Base-by-base conservation (phyloP, 139 green algal genomes). In the Micractinium sp. region DNA sequence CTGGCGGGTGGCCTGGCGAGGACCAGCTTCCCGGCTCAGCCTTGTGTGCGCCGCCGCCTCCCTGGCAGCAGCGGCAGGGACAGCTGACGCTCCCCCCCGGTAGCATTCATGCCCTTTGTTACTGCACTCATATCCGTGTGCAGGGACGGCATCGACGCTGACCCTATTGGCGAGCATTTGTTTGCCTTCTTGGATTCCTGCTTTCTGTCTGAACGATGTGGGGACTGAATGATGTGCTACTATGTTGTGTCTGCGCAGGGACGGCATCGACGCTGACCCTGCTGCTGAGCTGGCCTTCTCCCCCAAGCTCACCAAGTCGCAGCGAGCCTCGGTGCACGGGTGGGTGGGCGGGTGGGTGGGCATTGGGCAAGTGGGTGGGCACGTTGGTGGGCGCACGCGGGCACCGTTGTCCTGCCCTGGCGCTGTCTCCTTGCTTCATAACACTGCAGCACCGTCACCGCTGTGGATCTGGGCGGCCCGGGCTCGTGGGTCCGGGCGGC, bases 241-340 rank as follows among this genome's bases (percentile, higher is more conserved):
- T 56, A 9, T 9, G 5, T 56, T 36, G 77, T 31, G n/a, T 47
- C 19, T 33, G 31, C 27, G 61, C 82, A 87, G 83, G 60, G 61
- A 89, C 5, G 88, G 38, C 33, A 39, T 76, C 3, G 66, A 38
- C 1, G 89, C 82, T 25, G 90, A 92, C 77, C 35, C 39, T 0
- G 14, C 56, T 4, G 90, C 88, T 0, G 69, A 87, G 77, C 88
- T 93, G 33, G 61, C 35, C 39, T 93, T 93, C 76, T 92, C 90
- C 0, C 29, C 88, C 2, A 61, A 38, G 15, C 89, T 93, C 27
- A 82, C 63, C 66, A 93, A 93, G 82, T 0, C 35, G 25, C 82
- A 87, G 33, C 73, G 90, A 0, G 88, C 90, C 25, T 69, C 39
- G 25, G 75, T 93, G 66, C 90, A 93, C 67, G 41, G 76, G 75